Conservation (phyloP, 257 asterid species). For the Eucommia ulmoides region DNA sequence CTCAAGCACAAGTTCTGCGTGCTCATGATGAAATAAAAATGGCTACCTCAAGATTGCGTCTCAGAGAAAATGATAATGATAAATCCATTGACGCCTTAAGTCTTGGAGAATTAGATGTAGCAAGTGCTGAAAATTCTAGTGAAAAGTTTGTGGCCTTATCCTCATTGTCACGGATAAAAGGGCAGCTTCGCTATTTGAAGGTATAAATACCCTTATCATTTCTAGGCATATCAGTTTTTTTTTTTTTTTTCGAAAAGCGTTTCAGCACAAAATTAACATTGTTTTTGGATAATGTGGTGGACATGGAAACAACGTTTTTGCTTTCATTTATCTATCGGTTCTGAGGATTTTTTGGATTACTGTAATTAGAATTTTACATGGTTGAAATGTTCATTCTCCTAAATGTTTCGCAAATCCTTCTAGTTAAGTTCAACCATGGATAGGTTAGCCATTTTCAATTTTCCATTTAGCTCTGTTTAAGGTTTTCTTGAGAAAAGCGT, state of each 20-base stretch:
- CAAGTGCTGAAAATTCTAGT: constrained; percentile 73
- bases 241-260: background rate
- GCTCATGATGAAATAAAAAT: constrained; percentile 93
- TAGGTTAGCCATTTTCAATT: too few relatives aligned
- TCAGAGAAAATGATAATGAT: constrained; percentile 68
- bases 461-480: too few relatives aligned
- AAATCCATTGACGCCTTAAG: constrained; percentile 70
- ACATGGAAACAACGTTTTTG: too few relatives aligned
- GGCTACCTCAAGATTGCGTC: constrained; percentile 88
- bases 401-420: too few relatives aligned
- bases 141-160: constrained; percentile 73
- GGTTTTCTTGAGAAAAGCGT: background rate
- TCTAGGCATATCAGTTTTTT: background rate
- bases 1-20: constrained; percentile 89
- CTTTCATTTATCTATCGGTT: too few relatives aligned
- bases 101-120: constrained; percentile 67
- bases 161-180: constrained; percentile 64
- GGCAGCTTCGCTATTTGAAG: constrained; percentile 96
- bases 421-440: too few relatives aligned
- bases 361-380: too few relatives aligned
- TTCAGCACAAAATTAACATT: too few relatives aligned
- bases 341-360: too few relatives aligned
- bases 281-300: too few relatives aligned
- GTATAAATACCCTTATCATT: constrained; percentile 18
- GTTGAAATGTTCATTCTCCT: too few relatives aligned